Percentiles rank a stretch among this genome's conserved stretches.
Evolutionary conservation across 1,284 basidiomycete species (phyloP).

Genomic region (Malassezia arunalokei): DNA sequence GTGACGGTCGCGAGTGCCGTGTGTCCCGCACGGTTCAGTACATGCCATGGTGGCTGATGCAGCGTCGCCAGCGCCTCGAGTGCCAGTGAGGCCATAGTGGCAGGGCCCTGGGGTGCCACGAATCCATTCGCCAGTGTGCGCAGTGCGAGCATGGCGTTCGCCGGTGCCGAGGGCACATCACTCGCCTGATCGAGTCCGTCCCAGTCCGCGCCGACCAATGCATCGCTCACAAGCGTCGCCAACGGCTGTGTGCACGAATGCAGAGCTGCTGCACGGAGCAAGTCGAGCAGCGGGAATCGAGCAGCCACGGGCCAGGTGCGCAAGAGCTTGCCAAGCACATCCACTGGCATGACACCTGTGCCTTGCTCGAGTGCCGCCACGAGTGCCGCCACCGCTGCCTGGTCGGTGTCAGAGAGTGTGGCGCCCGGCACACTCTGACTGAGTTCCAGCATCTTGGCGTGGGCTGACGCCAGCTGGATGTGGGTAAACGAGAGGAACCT

Average conservation of each 20-base stretch:
- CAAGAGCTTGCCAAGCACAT: conserved; percentile 50
- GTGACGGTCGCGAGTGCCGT: conserved; percentile 63
- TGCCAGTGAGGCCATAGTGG: conserved; percentile 32
- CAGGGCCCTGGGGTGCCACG: conserved; percentile 41
- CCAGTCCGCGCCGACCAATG: conserved; percentile 65
- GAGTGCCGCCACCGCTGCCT: conserved; percentile 57
- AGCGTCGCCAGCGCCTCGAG: conserved; percentile 45
- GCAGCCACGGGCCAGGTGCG: conserved; percentile 66
- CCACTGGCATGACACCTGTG: conserved; percentile 14
- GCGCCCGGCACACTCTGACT: conserved; percentile 55
- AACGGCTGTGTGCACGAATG: conserved; percentile 51
- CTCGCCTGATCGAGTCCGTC: conserved; percentile 49
- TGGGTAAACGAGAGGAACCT: conserved; percentile 63
- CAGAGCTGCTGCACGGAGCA: conserved; percentile 65
- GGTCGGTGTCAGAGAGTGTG: conserved; percentile 55
- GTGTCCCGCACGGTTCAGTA: conserved; percentile 59
- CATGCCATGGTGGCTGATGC: conserved; percentile 22
- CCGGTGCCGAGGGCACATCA: conserved; percentile 59
- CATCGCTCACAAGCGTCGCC: conserved; percentile 53
- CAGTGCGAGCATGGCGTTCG: conserved; percentile 71
- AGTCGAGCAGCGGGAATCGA: conserved; percentile 82
- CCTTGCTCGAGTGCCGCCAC: conserved; percentile 54
- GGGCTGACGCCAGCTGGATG: conserved; percentile 76
- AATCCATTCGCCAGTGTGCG: conserved; percentile 71
- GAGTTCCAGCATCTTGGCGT: conserved; percentile 68